These are phyloP conservation scores for Globisporangium rhizosaccharum DNA, from an alignment of 352 stramenopile species.

Conservation along the genomic window DNA sequence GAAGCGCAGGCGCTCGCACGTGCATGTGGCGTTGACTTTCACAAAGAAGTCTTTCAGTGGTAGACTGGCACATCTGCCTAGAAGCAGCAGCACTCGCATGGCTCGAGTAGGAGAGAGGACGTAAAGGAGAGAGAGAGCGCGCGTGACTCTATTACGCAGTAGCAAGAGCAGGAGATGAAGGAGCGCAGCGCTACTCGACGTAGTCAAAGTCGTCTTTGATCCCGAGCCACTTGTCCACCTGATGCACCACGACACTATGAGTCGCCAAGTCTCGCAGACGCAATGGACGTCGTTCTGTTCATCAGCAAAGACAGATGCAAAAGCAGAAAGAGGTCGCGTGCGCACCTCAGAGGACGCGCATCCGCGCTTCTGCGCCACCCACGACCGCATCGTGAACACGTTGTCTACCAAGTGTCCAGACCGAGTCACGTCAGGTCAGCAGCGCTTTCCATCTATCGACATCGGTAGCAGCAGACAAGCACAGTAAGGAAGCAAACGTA, in stretches of 20 bases:
- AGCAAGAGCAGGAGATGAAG: background rate
- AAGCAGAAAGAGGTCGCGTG: background rate
- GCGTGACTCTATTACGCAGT: too few relatives aligned
- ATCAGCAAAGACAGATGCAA: background rate
- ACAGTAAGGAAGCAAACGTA: slow-evolving; percentile 8
- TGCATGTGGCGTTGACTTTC: slow-evolving; percentile 67
- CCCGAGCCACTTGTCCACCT: slow-evolving; percentile 84
- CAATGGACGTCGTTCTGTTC: background rate
- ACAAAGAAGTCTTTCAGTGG: slow-evolving; percentile 83
- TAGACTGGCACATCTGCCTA: slow-evolving; percentile 16
- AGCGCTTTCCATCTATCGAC: background rate
- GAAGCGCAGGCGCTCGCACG: slow-evolving; percentile 63
- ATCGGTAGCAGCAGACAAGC: background rate
- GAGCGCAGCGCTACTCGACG: slow-evolving; percentile 28
- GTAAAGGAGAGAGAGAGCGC: slow-evolving; percentile 1
- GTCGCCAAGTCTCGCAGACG: too few relatives aligned
- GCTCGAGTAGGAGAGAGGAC: background rate
- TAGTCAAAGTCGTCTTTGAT: slow-evolving; percentile 88
- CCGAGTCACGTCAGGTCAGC: background rate
- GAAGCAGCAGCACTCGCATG: background rate
- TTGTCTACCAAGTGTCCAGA: slow-evolving; percentile 45
- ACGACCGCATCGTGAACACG: slow-evolving; percentile 75
- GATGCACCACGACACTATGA: slow-evolving; percentile 1
- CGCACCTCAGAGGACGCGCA: slow-evolving; percentile 52
- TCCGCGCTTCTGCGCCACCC: slow-evolving; percentile 74